Evolutionary conservation across 352 stramenopile species (phyloP), one percentile per base, ranked within the genome.

Genomic region (Pythium biforme): DNA sequence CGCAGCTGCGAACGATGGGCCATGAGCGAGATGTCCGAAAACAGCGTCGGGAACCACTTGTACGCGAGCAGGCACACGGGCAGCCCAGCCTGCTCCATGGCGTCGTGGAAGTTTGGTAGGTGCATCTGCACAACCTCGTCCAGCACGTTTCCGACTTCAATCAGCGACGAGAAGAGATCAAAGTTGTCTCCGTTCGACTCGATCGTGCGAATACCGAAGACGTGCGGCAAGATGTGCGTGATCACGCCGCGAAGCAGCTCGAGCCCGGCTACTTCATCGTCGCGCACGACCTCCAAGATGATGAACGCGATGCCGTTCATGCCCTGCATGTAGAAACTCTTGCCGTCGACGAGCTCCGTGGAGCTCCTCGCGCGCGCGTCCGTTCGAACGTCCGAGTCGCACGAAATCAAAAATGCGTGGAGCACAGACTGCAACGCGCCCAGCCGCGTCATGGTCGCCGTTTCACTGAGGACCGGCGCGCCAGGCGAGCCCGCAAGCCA

Each of bases 41-140:
- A 94, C 19, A 94, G 77, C 26, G 86, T 94, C 1, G 85, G 86
- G 55, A 94, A 94, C 86, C 86, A 94, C 63, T 94, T 94, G 79
- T 94, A 92, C n/a, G 83, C 83, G 15, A 94, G 60, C 17, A 94
- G 66, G 67, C 81, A 92, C 20, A 91, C 80, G 0, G 82, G 86
- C 12, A 94, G 55, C 0, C 86, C 86, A 4, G 79, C 75, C 9
- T 68, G 59, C 0, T 90, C 78, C 39, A 94, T 71, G 20, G 76
- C 69, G 1, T 66, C 57, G 45, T 86, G 62, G 49, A 94, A 89
- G 3, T 61, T 70, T 2, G 86, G 86, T 6, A 94, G 48, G 55
- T 93, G 83, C 10, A 85, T 72, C 25, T 76, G 68, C n/a, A 85
- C 79, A 25, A 94, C 83, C 34, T 90, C 79, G 22, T 92, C 69